Base-by-base conservation (phyloP, 2,329 filamentous ascomycete species). In the Neobulgaria alba region DNA sequence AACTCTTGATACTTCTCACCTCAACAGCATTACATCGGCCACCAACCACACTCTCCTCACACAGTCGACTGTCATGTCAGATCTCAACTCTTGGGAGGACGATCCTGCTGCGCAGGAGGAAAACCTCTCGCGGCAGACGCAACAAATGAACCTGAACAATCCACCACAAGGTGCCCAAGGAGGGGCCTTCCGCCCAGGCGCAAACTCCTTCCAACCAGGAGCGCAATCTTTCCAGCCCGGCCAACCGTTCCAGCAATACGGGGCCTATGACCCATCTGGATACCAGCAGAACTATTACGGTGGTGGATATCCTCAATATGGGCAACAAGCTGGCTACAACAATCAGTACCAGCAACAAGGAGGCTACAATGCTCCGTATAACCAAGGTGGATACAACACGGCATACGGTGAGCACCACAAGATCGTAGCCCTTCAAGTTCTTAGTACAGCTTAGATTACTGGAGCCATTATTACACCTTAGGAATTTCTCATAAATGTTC, bases 21-120 rank as follows among this genome's bases (percentile, higher is more conserved):
- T 23, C 32, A 39, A 32, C 33, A 33, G 32, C 33, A 29, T 29
- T 14, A 39, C 38, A 33, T 21, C 17, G 30, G 32, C 15, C 17
- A 18, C 29, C 19, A 15, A 29, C 33, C 39, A 38, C 29, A 32
- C 32, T 9, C 30, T 30, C 36, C 54, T 33, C 16, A 46, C 29
- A 10, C 23, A 38, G 32, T 33, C 21, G 36, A 51, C 12, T 12
- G 54, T 33, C 59, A 95, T 95, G 88, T 83, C 89, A 56, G 80
- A 89, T 64, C 84, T 87, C 58, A 88, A 94, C 64, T 95, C 88
- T 48, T 96, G 92, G 85, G 89, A 96, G 68, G 87, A 94, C 59
- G 85, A 89, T 58, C 79, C 81, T 57, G 72, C 81, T 41, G 79
- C 77, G 49, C 82, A 86, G 70, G 82, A 89, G 57, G 82, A 75